Evolutionary conservation across 495 filamentous ascomycete species (phyloP), one percentile per base, ranked within the genome.

Genomic region (Penicillium goetzii): DNA sequence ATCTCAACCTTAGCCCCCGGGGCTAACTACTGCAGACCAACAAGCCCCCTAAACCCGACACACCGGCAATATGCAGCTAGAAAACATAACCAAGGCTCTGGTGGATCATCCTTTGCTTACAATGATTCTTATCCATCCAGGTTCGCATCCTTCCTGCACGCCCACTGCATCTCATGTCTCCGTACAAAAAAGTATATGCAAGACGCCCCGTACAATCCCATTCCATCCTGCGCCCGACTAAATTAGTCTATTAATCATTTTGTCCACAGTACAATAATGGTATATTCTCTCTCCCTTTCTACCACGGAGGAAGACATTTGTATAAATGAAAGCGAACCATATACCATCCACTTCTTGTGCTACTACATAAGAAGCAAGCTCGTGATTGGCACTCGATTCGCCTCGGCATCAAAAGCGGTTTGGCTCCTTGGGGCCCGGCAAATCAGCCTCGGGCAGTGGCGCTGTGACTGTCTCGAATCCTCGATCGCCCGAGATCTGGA

Each of bases 401-500:
- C 60, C 32, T 58, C 21, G 28, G 52, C 41, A 25, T 36, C 26
- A 47, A 32, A 36, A 41, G 36, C 23, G 36, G 34, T 43, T 61
- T 61, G 54, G 63, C 53, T 36, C 19, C 21, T 15, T 57, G 28
- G 26, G 45, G 33, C 36, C 36, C 50, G 34, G 32, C 54, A 60
- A 68, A 58, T 64, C 53, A 61, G 14, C 55, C 26, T 53, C 58
- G 59, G 28, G 32, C n/a, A n/a, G n/a, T n/a, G n/a, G n/a, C 40
- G 28, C 32, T 17, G 38, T 12, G 26, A 51, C 0, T 38, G 8
- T 34, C n/a, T n/a, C 53, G 23, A 40, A n/a, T n/a, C n/a, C n/a
- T n/a, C n/a, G 58, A 67, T 71, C 61, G 34, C 32, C 67, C 65
- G 65, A 68, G 65, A 68, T 68, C 65, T 53, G 10, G 40, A 49